Conservation (phyloP, 371 early-diverging fungal genomes). For the Mucor piriformis region DNA sequence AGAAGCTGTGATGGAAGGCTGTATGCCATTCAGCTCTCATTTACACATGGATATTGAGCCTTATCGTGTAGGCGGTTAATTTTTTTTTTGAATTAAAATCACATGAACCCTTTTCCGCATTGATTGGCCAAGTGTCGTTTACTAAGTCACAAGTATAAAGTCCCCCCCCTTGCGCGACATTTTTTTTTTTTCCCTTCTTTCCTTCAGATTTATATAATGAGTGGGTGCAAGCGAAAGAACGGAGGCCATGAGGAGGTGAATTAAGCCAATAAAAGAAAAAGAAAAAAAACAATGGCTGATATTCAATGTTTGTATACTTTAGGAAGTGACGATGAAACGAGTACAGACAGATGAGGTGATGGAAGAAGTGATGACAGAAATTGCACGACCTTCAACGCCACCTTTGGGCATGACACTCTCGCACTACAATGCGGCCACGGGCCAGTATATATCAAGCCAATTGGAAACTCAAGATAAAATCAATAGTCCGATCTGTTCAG, state of each 20-base stretch:
- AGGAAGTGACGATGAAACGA: not conserved
- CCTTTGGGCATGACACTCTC: slow-evolving; percentile 54
- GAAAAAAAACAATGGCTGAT: no score
- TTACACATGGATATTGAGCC: slow-evolving; percentile 50
- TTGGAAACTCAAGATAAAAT: slow-evolving; percentile 35
- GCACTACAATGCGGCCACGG: slow-evolving; percentile 41
- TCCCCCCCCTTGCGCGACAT: no score
- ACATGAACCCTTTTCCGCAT: no score
- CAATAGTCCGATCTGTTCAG: slow-evolving; percentile 39
- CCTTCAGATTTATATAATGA: no score
- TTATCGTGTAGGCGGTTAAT: not conserved
- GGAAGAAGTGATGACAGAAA: slow-evolving; percentile 1
- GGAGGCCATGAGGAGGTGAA: no score
- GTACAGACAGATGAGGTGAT: not conserved
- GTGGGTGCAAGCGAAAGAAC: no score
- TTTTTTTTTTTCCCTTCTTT: no score
- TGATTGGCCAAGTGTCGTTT: no score
- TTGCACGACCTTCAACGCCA: slow-evolving; percentile 43
- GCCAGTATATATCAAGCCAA: slow-evolving; percentile 38
- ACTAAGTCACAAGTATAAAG: no score
- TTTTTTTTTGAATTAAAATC: not conserved
- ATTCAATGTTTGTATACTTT: not conserved
- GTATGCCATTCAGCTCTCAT: slow-evolving; percentile 48
- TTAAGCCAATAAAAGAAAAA: no score
- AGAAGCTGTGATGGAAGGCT: slow-evolving; percentile 50